These are phyloP conservation scores for Dendrobium nobile DNA, from an alignment of 106 monocot species.

Conservation along the genomic window DNA sequence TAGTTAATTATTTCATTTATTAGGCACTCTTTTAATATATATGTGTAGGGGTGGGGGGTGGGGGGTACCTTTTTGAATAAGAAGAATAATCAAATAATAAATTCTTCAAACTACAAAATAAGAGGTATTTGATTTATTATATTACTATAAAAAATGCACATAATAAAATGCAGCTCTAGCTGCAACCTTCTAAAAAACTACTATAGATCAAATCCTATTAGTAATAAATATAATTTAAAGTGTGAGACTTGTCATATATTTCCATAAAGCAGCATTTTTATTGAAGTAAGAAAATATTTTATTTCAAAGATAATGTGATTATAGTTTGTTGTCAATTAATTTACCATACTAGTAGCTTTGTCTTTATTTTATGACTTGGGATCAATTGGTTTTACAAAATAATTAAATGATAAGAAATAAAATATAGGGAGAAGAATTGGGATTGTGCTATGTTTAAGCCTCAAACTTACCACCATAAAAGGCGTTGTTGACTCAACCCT, in stretches of 20 bases:
- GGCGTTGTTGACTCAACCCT: background rate
- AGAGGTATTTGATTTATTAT: background rate
- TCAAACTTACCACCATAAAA: background rate
- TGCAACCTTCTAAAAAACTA: background rate
- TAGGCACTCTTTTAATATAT: no score
- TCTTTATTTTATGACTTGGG: background rate
- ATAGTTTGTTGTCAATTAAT: background rate
- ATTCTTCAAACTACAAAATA: background rate
- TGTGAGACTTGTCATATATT: no score
- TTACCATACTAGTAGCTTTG: background rate
- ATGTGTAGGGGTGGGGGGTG: no score
- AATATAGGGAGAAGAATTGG: background rate
- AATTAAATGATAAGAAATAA: background rate
- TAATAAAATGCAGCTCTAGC: background rate
- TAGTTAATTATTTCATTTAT: no score
- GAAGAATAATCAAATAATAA: no score
- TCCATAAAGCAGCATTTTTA: background rate
- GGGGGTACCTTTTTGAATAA: no score
- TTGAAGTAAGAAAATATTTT: background rate
- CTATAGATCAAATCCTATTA: no score
- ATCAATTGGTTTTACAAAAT: background rate
- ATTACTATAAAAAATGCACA: background rate
- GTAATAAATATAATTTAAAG: no score
- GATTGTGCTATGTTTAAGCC: background rate
- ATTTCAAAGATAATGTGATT: background rate